Evolutionary conservation across 176 grass and related monocot genomes (phyloP), one percentile per base, ranked within the genome.

Genomic region (Tillandsia leiboldiana): DNA sequence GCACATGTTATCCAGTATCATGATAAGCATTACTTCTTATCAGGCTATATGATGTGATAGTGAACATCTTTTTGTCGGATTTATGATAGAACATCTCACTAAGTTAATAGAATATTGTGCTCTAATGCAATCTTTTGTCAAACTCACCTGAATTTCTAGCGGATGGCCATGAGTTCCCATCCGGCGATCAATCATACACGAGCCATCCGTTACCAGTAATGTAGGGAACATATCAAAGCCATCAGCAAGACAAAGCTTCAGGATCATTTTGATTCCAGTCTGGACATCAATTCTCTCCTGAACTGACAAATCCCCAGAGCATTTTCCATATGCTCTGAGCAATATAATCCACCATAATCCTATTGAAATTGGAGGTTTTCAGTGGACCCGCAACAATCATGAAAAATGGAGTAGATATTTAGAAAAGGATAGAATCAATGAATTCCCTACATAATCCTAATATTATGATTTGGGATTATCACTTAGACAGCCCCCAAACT

Each of bases 281-380:
- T 96, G 91, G 33, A 96, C 91, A 87, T 96, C 91, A 78, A 90
- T 90, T 83, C 87, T 90, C 77, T 96, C 91, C 58, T 96, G 87
- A 68, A 96, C 82, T 20, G 91, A 85, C 12, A 90, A 51, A 85
- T 96, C 91, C 51, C 91, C 82, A 24, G 91, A 96, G 74, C 83
- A 85, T 69, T 90, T 96, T 66, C 91, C 91, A 78, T 96, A 96
- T 70, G 91, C 91, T 62, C 91, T 82, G 48, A 96, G 79, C 72
- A 96, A 65, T 83, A 96, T 96, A 67, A 96, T 96, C 91, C 91
- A 96, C 91, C 91, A 96, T 1, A 96, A 76, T 67, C 90, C 90
- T 95, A 42, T 42, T 42, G 74, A 26, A 75, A 20, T 47, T 22
- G 63, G 79, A 75, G 26, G 53, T 51, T 13, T 18, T 20, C 56